Evolutionary conservation across 2,329 filamentous ascomycete species (phyloP).

Genomic region (Pyrenochaeta sp.): DNA sequence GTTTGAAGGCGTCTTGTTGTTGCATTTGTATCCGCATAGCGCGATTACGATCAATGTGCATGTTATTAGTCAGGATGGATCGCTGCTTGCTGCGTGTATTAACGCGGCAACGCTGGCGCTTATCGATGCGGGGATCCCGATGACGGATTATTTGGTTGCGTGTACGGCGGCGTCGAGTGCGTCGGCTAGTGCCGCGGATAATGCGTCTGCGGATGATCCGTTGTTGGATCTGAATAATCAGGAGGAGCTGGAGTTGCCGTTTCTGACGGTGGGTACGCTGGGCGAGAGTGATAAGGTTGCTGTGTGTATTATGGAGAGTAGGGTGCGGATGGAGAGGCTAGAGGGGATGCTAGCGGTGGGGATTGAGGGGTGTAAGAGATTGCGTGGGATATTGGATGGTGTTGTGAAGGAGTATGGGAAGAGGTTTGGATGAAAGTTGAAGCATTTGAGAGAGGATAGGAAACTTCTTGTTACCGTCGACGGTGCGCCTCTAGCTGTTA

Average conservation of each 20-base stretch:
- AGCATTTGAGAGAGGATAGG: background rate
- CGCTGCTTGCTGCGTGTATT: constrained; percentile 84
- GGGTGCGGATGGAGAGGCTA: constrained; percentile 80
- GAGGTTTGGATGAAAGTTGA: constrained; percentile 35
- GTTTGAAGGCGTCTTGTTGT: constrained; percentile 80
- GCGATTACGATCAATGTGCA: constrained; percentile 85
- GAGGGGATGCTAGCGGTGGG: constrained; percentile 95
- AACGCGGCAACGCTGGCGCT: constrained; percentile 93
- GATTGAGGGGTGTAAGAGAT: constrained; percentile 88
- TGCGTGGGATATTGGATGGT: constrained; percentile 80
- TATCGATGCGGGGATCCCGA: constrained; percentile 93
- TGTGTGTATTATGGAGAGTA: constrained; percentile 84
- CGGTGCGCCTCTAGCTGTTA: background rate
- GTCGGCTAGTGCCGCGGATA: constrained; percentile 56
- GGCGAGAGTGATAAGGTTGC: constrained; percentile 78
- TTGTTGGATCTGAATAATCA: constrained; percentile 79
- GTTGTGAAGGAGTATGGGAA: constrained; percentile 65
- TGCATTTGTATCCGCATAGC: constrained; percentile 87
- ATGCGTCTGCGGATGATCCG: constrained; percentile 76
- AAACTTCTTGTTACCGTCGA: background rate
- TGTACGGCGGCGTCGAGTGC: constrained; percentile 86
- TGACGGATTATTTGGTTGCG: constrained; percentile 89
- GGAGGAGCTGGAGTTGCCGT: constrained; percentile 89
- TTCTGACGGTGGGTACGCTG: constrained; percentile 83
- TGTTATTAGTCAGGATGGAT: constrained; percentile 89